phyloP scores from a whole-genome alignment of 2,329 filamentous ascomycete genomes.

The Thielaviopsis ethacetica region DNA sequence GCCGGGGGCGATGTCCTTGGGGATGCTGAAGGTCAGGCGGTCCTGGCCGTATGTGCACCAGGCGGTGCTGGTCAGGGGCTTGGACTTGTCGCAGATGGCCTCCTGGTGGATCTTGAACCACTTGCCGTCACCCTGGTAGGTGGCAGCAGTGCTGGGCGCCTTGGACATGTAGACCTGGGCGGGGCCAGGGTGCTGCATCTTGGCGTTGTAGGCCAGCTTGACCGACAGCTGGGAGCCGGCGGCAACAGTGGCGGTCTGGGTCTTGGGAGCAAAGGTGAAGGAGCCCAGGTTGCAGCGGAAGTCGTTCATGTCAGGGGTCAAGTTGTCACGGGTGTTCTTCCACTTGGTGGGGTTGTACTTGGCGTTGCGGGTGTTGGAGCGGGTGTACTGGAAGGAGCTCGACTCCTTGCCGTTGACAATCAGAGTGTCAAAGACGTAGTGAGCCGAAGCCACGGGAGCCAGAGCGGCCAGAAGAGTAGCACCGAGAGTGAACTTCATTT shows the following conservation, averaged over 20 bases:
- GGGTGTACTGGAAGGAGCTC: slow-evolving; percentile 12
- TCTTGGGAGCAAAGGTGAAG: background rate
- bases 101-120: slow-evolving; percentile 25
- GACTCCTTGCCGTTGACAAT: slow-evolving; percentile 24
- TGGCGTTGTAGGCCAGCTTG: slow-evolving; percentile 32
- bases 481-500: background rate
- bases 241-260: slow-evolving; percentile 14
- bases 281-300: slow-evolving; percentile 18
- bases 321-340: background rate
- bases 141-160: slow-evolving; percentile 25
- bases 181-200: slow-evolving; percentile 28
- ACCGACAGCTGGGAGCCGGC: slow-evolving; percentile 31
- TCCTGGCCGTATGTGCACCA: slow-evolving; percentile 23
- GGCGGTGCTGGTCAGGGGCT: slow-evolving; percentile 9
- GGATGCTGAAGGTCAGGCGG: slow-evolving; percentile 26
- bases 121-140: slow-evolving; percentile 29
- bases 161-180: slow-evolving; percentile 27
- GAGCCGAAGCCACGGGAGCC: slow-evolving; percentile 13
- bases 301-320: slow-evolving; percentile 19
- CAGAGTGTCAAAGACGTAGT: slow-evolving; percentile 24
- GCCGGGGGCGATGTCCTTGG: slow-evolving; percentile 23
- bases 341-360: background rate
- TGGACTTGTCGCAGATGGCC: slow-evolving; percentile 17
- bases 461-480: background rate
- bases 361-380: slow-evolving; percentile 17